Base-by-base conservation (phyloP, 495 filamentous ascomycete genomes). In the Podospora pseudocomata region DNA sequence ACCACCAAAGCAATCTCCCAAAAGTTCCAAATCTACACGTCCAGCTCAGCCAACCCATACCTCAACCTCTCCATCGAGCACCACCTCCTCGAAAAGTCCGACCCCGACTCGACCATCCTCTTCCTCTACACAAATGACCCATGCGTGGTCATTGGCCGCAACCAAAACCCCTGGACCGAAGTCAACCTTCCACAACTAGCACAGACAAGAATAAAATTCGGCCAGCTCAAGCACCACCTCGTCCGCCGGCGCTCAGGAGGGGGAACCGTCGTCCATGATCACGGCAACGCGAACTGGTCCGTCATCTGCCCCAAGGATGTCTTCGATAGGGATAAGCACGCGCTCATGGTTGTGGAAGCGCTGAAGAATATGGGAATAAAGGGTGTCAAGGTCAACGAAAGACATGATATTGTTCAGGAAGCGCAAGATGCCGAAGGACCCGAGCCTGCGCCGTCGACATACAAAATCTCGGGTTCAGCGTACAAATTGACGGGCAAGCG, bases 111-210 rank as follows among this genome's bases (percentile, higher is more conserved):
- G 5, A 87, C 84, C 56, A 76, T 97, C 39, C 85, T 97, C 0
- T 93, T 97, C 68, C 83, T 98, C 19, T 99, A 98, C 80, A 82
- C 86, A 67, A 98, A 99, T 78, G 80, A 83, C 15, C 93, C 94
- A 7, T 90, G 91, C 77, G 84, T 99, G 62, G 87, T 99, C 70
- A 88, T 99, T 67, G 95, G 95, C 16, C 90, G 94, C 60, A 99
- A 99, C 77, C 95, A 99, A 76, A 99, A 99, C 76, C 95, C 95
- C 54, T 99, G 94, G 94, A 82, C 92, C 9, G 95, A 99, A 77
- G 88, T 90, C 60, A 92, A 97, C 77, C 84, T 96, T 7, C 80
- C 80, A 20, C 80, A 84, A 9, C 79, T 93, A 5, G 13, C 57
- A 18, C 4, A 39, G 5, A 49, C 39, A 2, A 49, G 39, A 49